A percentile compares a stretch with the other conserved stretches of the same genome.
Evolutionary conservation across 2,329 filamentous ascomycete species (phyloP).

Genomic region (Berkeleyomyces basicola): DNA sequence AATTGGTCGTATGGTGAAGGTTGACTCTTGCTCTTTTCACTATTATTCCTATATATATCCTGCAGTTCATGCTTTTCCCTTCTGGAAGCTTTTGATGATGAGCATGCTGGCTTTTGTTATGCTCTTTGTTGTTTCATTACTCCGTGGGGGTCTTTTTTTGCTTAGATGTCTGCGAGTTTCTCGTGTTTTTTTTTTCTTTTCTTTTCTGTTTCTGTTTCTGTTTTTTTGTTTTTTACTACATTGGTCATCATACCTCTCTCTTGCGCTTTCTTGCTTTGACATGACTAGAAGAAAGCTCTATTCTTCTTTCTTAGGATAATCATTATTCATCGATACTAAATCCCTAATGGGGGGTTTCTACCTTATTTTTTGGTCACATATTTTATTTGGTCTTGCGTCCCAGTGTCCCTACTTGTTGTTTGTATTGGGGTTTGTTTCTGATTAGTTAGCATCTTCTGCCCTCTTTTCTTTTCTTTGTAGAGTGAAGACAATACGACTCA

Average conservation of each 20-base stretch:
- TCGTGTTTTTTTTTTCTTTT: neutral
- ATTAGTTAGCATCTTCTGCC: neutral
- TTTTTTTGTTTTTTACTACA: too few relatives aligned
- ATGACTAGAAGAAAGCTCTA: neutral
- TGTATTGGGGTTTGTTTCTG: slow-evolving; percentile 3
- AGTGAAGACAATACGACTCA: neutral
- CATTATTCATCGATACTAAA: neutral
- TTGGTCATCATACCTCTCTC: neutral
- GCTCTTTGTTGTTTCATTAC: neutral
- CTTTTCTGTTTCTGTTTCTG: neutral
- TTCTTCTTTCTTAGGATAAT: neutral
- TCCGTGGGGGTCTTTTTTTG: neutral
- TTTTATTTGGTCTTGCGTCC: neutral
- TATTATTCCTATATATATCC: neutral
- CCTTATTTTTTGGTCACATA: neutral
- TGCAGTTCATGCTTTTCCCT: neutral
- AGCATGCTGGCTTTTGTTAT: neutral
- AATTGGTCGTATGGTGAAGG: neutral
- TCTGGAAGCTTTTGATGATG: neutral
- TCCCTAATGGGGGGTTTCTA: neutral
- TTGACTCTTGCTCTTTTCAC: neutral
- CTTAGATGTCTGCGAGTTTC: neutral
- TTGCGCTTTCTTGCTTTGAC: neutral
- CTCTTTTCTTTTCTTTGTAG: neutral
- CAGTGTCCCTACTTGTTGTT: slow-evolving; percentile 3